Conservation (phyloP, 352 stramenopile genomes). For the Phytophthora chlamydospora region DNA sequence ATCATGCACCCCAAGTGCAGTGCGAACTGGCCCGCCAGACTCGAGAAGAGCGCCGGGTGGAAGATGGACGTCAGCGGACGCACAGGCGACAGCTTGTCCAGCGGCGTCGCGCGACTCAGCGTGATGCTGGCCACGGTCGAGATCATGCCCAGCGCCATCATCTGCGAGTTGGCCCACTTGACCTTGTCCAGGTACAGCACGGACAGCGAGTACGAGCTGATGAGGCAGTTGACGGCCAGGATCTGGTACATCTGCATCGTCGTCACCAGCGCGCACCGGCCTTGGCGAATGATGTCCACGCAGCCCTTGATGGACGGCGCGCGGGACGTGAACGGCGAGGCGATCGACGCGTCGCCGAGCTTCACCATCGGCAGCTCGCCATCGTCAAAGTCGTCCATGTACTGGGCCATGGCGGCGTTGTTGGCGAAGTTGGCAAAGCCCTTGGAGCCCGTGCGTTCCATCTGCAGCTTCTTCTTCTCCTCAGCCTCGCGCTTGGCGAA, state of each 20-base stretch:
- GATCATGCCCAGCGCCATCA: slow-evolving; percentile 91
- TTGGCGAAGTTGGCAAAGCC: slow-evolving; percentile 89
- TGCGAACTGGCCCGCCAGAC: slow-evolving; percentile 95
- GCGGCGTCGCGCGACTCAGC: slow-evolving; percentile 92
- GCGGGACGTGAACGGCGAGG: slow-evolving; percentile 98
- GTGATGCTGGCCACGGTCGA: slow-evolving; percentile 86
- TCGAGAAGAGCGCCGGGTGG: slow-evolving; percentile 92
- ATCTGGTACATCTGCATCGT: slow-evolving; percentile 99
- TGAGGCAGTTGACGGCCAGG: slow-evolving; percentile 98
- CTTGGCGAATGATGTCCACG: slow-evolving; percentile 98
- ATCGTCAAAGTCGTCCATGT: slow-evolving; percentile 92
- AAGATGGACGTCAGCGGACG: slow-evolving; percentile 97
- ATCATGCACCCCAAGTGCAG: slow-evolving; percentile 96
- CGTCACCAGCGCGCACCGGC: slow-evolving; percentile 98
- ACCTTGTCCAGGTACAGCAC: slow-evolving; percentile 98
- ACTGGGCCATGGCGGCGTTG: slow-evolving; percentile 87
- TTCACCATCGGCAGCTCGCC: slow-evolving; percentile 97
- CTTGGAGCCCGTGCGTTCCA: slow-evolving; percentile 76
- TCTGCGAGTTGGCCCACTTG: slow-evolving; percentile 98
- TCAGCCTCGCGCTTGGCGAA: slow-evolving; percentile 86
- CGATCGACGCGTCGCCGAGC: slow-evolving; percentile 98
- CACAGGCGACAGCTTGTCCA: slow-evolving; percentile 93
- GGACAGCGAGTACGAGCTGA: slow-evolving; percentile 98
- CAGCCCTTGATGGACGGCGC: slow-evolving; percentile 91
- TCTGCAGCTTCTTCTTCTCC: slow-evolving; percentile 65